phyloP scores from a whole-genome alignment of 805 yeast genomes.

The Barnettozyma sp. region DNA sequence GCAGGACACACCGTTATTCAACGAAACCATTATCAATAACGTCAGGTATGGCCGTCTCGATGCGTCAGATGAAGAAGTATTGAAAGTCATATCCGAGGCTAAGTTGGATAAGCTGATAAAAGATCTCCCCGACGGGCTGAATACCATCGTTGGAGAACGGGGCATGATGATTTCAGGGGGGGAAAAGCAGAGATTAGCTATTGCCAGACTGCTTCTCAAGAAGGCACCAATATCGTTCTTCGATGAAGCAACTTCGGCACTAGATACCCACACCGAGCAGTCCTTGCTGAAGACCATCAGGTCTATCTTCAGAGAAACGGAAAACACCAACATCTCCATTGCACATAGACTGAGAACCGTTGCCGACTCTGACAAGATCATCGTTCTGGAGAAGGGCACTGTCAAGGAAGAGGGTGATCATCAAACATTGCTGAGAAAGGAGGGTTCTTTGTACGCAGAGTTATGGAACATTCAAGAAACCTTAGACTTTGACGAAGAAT shows the following conservation, averaged over 20 bases:
- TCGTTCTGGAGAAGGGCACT: slow-evolving; percentile 70
- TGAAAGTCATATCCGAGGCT: slow-evolving; percentile 58
- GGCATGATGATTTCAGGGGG: slow-evolving; percentile 99
- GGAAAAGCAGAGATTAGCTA: slow-evolving; percentile 92
- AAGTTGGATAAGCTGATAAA: slow-evolving; percentile 54
- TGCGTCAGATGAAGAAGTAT: slow-evolving; percentile 69
- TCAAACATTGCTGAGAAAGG: slow-evolving; percentile 44
- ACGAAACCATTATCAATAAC: slow-evolving; percentile 83
- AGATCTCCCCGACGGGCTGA: slow-evolving; percentile 75
- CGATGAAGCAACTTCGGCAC: slow-evolving; percentile 95
- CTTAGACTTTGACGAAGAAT: slow-evolving; percentile 40
- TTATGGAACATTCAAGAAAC: slow-evolving; percentile 93
- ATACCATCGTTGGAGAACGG: slow-evolving; percentile 90
- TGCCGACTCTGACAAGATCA: slow-evolving; percentile 89
- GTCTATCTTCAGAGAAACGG: slow-evolving; percentile 47
- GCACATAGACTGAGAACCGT: slow-evolving; percentile 93
- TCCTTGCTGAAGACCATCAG: slow-evolving; percentile 69
- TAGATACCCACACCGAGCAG: slow-evolving; percentile 95
- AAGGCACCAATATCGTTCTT: slow-evolving; percentile 86
- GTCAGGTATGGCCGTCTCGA: slow-evolving; percentile 76
- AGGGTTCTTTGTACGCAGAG: slow-evolving; percentile 61
- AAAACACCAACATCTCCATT: slow-evolving; percentile 77
- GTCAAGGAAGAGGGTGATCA: slow-evolving; percentile 91
- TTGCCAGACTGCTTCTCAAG: slow-evolving; percentile 83
- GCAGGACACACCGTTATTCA: slow-evolving; percentile 93